Evolutionary conservation across 768 basidiomycete genomes (phyloP), one percentile per base, ranked within the genome.

Genomic region (Asterophora parasitica): DNA sequence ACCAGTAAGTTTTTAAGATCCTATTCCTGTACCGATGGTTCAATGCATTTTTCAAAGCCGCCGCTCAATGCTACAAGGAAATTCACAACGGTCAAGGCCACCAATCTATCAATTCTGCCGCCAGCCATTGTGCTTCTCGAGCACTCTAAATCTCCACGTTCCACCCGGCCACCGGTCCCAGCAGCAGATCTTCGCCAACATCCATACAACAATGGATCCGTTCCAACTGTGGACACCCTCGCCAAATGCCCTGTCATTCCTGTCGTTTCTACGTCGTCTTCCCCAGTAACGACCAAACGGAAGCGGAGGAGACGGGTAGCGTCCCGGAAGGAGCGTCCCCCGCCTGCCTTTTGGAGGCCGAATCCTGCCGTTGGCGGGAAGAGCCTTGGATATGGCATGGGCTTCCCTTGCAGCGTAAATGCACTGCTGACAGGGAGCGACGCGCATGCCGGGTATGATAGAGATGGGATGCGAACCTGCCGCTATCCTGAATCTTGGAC

Each of bases 281-380:
- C 19, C 2, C 45, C 27, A 9, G 19, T 17, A 38, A 57, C 38
- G 19, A 28, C 43, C 33, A 26, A 38, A 10, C 46, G 43, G 34
- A 55, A 42, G 44, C 36, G 53, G 44, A 49, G 42, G 19, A 54
- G 52, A 46, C 49, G 50, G 35, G 60, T 55, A 39, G 51, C 59
- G 35, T 51, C 42, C 16, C 41, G 52, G 41, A 60, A 48, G 42
- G 59, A 59, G 15, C 62, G 67, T 11, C 61, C 67, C 11, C 60
- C 52, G 12, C 67, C 74, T 27, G 60, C 58, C 37, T 76, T 72
- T 50, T 76, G 73, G 73, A 55, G 62, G 37, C 72, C 73, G n/a
- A 55, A 65, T 45, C 61, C 69, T 7, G 50, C 52, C 6, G 59
- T 58, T 53, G 60, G 54, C 44, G 72, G 70, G 10, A 73, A 70